Conservation (phyloP, 495 filamentous ascomycete species). For the Aspergillus ostianus region DNA sequence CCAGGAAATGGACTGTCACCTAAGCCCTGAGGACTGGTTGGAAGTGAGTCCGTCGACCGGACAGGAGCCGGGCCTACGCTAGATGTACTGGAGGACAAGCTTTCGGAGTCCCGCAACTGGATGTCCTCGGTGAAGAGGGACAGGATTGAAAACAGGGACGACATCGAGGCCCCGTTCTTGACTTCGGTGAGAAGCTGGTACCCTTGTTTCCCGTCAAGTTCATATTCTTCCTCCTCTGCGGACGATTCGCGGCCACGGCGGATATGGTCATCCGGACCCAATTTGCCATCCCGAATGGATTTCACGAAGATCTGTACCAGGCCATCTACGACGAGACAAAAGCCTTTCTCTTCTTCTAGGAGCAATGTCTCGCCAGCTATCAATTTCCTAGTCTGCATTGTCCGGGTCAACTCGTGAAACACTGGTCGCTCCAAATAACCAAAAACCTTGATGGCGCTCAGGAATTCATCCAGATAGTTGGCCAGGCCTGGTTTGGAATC, state of each 20-base stretch:
- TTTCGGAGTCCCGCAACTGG: constrained; percentile 62
- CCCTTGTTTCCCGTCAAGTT: constrained; percentile 61
- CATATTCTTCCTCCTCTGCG: constrained; percentile 62
- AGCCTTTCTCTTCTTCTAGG: constrained; percentile 95
- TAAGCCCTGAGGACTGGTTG: constrained; percentile 41
- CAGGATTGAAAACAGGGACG: constrained; percentile 94
- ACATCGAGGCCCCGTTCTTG: constrained; percentile 98
- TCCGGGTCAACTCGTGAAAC: constrained; percentile 94
- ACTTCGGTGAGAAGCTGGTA: constrained; percentile 97
- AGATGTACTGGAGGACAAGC: constrained; percentile 41
- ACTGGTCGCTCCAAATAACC: constrained; percentile 95
- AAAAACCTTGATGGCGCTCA: constrained; percentile 99
- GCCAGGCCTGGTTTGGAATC: constrained; percentile 86
- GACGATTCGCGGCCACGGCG: constrained; percentile 42
- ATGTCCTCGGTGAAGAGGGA: constrained; percentile 96
- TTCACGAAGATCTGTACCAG: constrained; percentile 98
- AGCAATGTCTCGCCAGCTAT: constrained; percentile 94
- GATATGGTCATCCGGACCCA: constrained; percentile 19
- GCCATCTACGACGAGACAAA: constrained; percentile 96
- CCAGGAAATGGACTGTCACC: constrained; percentile 37
- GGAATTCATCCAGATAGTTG: constrained; percentile 95
- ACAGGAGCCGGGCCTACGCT: constrained; percentile 33
- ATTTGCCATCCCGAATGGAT: constrained; percentile 62
- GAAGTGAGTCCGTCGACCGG: constrained; percentile 45
- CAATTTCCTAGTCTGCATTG: constrained; percentile 95